These are phyloP conservation scores for Chondrostereum purpureum DNA, from an alignment of 1,284 basidiomycete genomes.

Conservation along the genomic window DNA sequence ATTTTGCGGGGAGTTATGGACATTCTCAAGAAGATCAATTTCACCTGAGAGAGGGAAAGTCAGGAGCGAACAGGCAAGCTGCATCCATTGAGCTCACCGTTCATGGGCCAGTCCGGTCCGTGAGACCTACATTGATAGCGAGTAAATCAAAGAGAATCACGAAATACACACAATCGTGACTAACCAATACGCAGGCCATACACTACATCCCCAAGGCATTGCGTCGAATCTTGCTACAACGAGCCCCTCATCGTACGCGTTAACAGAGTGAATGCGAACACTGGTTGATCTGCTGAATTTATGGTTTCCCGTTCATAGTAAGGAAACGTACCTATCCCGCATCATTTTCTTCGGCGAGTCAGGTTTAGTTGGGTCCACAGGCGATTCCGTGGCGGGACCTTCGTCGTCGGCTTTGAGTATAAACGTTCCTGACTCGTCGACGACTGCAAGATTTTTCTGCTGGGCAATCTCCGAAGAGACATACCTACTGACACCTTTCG, in stretches of 20 bases:
- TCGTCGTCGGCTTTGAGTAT: background rate
- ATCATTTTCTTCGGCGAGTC: background rate
- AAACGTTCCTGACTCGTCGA: background rate
- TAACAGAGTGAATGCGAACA: conserved; percentile 59
- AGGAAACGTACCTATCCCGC: background rate
- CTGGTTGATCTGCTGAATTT: too few relatives aligned
- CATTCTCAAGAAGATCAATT: conserved; percentile 71
- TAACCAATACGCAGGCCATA: conserved; percentile 72
- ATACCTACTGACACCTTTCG: background rate
- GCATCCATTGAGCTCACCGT: conserved; percentile 34
- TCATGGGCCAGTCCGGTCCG: conserved; percentile 67
- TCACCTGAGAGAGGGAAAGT: conserved; percentile 32
- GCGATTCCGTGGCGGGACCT: background rate
- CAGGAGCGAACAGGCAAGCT: conserved; percentile 1
- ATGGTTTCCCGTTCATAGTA: too few relatives aligned
- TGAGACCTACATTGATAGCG: conserved; percentile 25
- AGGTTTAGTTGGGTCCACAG: background rate
- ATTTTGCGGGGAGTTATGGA: conserved; percentile 51
- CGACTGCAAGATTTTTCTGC: background rate
- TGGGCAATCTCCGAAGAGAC: background rate
- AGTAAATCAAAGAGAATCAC: conserved; percentile 3
- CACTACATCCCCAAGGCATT: conserved; percentile 67
- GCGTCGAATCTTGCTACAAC: conserved; percentile 62
- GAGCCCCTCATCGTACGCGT: conserved; percentile 54
- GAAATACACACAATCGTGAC: conserved; percentile 5